Conservation (phyloP, 2,329 filamentous ascomycete genomes). For the Chaetomium globosum region DNA sequence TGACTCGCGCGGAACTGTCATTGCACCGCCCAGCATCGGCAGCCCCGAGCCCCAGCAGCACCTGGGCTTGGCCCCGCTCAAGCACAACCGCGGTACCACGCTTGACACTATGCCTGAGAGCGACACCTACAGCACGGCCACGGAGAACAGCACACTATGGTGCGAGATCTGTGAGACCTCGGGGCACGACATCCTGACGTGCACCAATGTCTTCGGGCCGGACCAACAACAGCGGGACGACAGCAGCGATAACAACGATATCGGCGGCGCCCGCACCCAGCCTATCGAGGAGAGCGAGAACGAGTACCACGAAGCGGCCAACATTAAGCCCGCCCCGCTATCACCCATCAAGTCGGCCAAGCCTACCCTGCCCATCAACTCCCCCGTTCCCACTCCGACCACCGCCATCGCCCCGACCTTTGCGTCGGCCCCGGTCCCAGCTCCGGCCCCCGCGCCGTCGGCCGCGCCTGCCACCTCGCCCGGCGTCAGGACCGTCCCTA, state of each 20-base stretch:
- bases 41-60: slow-evolving; percentile 50
- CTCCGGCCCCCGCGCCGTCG: slow-evolving; percentile 14
- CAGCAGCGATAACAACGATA: slow-evolving; percentile 31
- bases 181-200: slow-evolving; percentile 92
- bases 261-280: neutral
- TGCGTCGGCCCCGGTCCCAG: slow-evolving; percentile 41
- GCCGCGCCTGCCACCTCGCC: neutral
- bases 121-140: slow-evolving; percentile 68
- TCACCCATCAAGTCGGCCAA: slow-evolving; percentile 50
- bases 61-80: slow-evolving; percentile 41
- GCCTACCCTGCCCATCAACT: neutral
- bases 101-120: slow-evolving; percentile 72
- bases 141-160: slow-evolving; percentile 76
- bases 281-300: neutral
- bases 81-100: slow-evolving; percentile 52
- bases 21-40: slow-evolving; percentile 54
- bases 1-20: slow-evolving; percentile 68
- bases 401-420: slow-evolving; percentile 32
- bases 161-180: slow-evolving; percentile 94
- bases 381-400: slow-evolving; percentile 41
- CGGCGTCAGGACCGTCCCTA: slow-evolving; percentile 54
- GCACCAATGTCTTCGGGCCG: slow-evolving; percentile 80
- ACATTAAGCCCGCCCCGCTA: slow-evolving; percentile 57
- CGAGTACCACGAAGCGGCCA: slow-evolving; percentile 28
- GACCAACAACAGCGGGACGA: slow-evolving; percentile 36